phyloP scores from a whole-genome alignment of 2,329 filamentous ascomycete species.

The Xylogone sp. region DNA sequence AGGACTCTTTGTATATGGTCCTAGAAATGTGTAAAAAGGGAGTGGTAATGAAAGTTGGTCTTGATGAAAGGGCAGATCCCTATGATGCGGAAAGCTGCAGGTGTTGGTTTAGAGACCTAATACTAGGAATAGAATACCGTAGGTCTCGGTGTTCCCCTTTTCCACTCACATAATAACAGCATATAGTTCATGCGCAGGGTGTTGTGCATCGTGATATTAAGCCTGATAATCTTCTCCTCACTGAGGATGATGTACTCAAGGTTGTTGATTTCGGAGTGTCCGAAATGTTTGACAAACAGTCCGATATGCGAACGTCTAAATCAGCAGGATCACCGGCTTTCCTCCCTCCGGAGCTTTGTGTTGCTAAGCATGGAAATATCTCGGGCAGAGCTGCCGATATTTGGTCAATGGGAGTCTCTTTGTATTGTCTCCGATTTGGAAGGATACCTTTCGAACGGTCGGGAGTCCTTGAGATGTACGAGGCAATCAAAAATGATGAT shows the following conservation, averaged over 20 bases:
- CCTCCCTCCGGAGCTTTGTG: constrained; percentile 87
- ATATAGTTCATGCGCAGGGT: constrained; percentile 80
- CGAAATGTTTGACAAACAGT: constrained; percentile 92
- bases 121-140: constrained; percentile 92
- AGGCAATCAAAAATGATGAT: constrained; percentile 74
- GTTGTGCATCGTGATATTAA: constrained; percentile 97
- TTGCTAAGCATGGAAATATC: constrained; percentile 79
- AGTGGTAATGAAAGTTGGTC: constrained; percentile 90
- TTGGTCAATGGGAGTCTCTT: constrained; percentile 96
- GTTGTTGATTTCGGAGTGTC: constrained; percentile 99
- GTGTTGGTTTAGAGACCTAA: constrained; percentile 91
- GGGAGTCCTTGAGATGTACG: constrained; percentile 81
- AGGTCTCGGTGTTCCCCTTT: constrained; percentile 32
- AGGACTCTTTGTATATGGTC: constrained; percentile 97
- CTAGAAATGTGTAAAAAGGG: constrained; percentile 99
- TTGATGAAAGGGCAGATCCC: constrained; percentile 78
- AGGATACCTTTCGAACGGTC: constrained; percentile 79
- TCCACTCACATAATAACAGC: constrained; percentile 12
- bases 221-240: constrained; percentile 90
- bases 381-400: constrained; percentile 90
- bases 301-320: constrained; percentile 86
- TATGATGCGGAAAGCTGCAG: constrained; percentile 81
- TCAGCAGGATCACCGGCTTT: constrained; percentile 94
- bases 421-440: constrained; percentile 91
- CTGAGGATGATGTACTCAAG: constrained; percentile 88